These are phyloP conservation scores for Aspergillus terreus DNA, from an alignment of 2,329 filamentous ascomycete species.

Conservation along the genomic window DNA sequence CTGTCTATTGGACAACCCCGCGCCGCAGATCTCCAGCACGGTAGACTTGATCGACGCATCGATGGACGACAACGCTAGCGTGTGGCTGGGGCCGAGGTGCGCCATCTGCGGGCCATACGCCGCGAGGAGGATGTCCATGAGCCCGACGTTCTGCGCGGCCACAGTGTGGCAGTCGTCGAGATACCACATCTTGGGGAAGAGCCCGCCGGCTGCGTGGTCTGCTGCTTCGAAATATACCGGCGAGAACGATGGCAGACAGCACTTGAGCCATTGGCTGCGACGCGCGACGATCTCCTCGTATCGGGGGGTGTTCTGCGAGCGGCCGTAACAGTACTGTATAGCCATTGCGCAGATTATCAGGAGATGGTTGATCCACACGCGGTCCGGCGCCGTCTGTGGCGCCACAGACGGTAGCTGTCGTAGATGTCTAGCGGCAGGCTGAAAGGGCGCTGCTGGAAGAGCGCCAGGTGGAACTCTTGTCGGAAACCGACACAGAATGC, in stretches of 20 bases:
- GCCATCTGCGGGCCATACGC: conserved; percentile 47
- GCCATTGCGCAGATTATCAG: conserved; percentile 59
- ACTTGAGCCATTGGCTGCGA: conserved; percentile 19
- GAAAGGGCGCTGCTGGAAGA: conserved; percentile 35
- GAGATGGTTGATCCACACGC: conserved; percentile 50
- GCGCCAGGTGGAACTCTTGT: conserved; percentile 47
- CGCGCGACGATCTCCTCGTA: conserved; percentile 37
- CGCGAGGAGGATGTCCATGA: conserved; percentile 54
- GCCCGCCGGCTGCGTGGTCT: conserved; percentile 26
- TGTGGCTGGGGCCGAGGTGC: not conserved
- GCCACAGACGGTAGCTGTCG: not conserved
- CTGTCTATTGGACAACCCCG: conserved; percentile 18
- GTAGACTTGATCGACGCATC: conserved; percentile 47
- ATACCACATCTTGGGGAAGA: conserved; percentile 48
- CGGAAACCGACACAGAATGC: conserved; percentile 27
- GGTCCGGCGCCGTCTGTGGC: not conserved
- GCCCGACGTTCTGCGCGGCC: conserved; percentile 52
- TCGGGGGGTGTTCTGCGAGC: conserved; percentile 42
- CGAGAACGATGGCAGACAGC: conserved; percentile 47
- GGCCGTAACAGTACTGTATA: conserved; percentile 57
- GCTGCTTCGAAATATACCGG: conserved; percentile 50
- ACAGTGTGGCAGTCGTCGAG: conserved; percentile 49
- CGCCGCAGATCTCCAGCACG: conserved; percentile 17
- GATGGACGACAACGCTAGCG: conserved; percentile 13
- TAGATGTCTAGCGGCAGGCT: not conserved